Conservation (phyloP, 2,329 filamentous ascomycete genomes). For the Colletotrichum spaethianum region DNA sequence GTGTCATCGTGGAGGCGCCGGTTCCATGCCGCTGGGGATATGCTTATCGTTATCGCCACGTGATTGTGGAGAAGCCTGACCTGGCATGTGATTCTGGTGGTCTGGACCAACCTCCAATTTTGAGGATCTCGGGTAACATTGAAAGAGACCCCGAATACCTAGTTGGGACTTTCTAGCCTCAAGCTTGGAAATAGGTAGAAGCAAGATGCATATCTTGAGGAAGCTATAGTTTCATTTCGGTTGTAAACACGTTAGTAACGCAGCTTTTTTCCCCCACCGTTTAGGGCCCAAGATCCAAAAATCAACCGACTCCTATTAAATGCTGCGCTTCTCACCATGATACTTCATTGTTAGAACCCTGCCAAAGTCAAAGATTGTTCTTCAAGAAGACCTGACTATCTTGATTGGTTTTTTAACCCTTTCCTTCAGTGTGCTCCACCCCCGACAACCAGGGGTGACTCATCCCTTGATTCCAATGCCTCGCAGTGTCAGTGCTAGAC, state of each 20-base stretch:
- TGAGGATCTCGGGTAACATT: background rate
- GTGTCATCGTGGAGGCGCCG: constrained; percentile 37
- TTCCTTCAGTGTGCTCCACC: background rate
- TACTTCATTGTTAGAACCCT: background rate
- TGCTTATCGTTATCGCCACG: constrained; percentile 41
- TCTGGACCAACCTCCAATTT: too few relatives aligned
- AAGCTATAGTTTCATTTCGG: background rate
- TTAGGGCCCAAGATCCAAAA: background rate
- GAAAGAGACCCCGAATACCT: background rate
- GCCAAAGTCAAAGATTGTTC: background rate
- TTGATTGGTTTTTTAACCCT: background rate
- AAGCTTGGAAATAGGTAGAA: background rate
- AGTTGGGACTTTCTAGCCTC: background rate
- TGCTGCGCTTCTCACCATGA: background rate
- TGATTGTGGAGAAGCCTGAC: constrained; percentile 31
- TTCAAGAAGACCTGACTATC: background rate
- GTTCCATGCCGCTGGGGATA: constrained; percentile 17
- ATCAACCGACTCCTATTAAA: background rate
- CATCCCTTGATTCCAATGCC: background rate
- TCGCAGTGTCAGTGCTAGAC: background rate
- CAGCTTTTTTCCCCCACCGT: background rate
- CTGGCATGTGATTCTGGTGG: constrained; percentile 29
- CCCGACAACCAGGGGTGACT: background rate
- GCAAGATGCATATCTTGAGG: background rate
- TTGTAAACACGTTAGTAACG: background rate